phyloP scores from a whole-genome alignment of 441 rosid species.

The Isatis lusitanica region DNA sequence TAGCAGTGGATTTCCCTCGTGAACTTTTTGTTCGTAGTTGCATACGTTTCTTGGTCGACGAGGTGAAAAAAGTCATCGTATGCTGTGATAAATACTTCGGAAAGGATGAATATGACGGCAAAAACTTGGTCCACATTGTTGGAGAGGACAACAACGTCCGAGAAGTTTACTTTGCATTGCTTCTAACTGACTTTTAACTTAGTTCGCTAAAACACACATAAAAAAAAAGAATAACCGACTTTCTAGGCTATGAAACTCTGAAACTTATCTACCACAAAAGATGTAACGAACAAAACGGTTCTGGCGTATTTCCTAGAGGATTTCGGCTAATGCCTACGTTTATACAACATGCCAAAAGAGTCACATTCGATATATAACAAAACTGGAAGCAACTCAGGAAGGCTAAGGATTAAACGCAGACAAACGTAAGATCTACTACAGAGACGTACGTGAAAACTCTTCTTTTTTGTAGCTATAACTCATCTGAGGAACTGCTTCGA shows the following conservation, averaged over 20 bases:
- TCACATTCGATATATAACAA: constrained; percentile 13
- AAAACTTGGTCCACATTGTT: no score
- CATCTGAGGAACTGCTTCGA: constrained; percentile 34
- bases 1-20: no score
- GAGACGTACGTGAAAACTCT: constrained; percentile 16
- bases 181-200: no score
- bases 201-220: background rate
- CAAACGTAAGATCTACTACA: background rate
- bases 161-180: no score
- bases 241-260: background rate
- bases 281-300: background rate
- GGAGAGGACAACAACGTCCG: no score
- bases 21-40: no score
- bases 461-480: constrained; percentile 22
- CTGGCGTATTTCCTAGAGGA: background rate
- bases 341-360: background rate
- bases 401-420: background rate
- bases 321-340: background rate
- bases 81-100: no score
- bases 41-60: no score
- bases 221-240: background rate
- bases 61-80: no score
- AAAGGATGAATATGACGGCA: no score
- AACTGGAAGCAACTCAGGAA: background rate
- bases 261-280: constrained; percentile 5